Base-by-base conservation (phyloP, 202 grass and related monocot species). In the Brachypodium distachyon region DNA sequence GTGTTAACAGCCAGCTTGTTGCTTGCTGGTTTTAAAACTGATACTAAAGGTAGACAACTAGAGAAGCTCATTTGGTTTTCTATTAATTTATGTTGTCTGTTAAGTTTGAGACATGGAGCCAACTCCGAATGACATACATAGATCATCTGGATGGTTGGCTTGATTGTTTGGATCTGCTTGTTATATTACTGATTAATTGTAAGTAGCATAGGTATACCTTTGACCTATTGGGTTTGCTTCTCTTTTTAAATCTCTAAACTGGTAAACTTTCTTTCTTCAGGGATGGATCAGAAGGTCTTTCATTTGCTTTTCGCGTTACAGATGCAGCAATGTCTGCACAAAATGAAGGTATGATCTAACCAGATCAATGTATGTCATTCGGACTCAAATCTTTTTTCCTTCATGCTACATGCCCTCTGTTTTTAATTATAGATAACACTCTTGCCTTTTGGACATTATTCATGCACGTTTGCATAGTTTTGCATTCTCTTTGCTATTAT, bases 201-300 rank as follows among this genome's bases (percentile, higher is more conserved):
- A 50, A 8, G 2, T 50, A n/a, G 21, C 21, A 58, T n/a, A 43
- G 19, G 25, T 13, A 43, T 12, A 44, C 62, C 40, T 12, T 39
- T 33, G n/a, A 5, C 12, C 52, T 70, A 12, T 18, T 68, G 6
- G 21, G 22, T 74, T 67, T 83, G 16, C 34, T 39, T 36, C 53
- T 43, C 61, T 50, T 34, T 55, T 13, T 69, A 72, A 13, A 69
- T 69, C 25, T 74, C 51, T 65, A 31, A 29, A 46, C 72, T 75
- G 72, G 46, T 46, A 46, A 77, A 76, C 46, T 19, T 59, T 67
- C 36, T 82, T 29, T 43, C 74, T 82, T 55, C 73, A 97, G 94
- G 77, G 86, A 97, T 90, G 94, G 94, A 88, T 97, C 86, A 39
- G 94, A 97, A 76, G 89, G 94, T 37, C 89, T 97, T 90, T 97